phyloP scores from a whole-genome alignment of 148 eudicot genomes.

The Camellia sinensis region DNA sequence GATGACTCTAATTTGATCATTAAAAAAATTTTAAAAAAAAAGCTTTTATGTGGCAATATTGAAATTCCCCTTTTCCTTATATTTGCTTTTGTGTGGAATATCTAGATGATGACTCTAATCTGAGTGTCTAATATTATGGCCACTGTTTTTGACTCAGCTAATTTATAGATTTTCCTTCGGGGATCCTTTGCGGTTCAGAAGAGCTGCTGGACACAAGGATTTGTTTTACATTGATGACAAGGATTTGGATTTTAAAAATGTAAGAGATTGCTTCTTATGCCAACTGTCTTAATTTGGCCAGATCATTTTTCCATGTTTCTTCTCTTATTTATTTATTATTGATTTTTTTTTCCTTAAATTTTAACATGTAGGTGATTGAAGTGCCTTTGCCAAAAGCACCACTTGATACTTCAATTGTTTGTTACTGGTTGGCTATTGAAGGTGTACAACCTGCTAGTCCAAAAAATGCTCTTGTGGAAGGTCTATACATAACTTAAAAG shows the following conservation, averaged over 20 bases:
- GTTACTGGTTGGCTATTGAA: conserved; percentile 80
- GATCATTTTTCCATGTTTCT: not conserved
- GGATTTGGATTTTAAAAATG: conserved; percentile 74
- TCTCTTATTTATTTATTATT: not conserved
- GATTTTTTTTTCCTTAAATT: not conserved
- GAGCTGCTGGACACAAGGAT: conserved; percentile 70
- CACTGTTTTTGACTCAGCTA: conserved; percentile 45
- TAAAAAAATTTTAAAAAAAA: not conserved
- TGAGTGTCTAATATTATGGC: not conserved
- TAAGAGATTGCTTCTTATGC: conserved; percentile 25
- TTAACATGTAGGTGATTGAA: conserved; percentile 55
- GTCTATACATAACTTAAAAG: conserved; percentile 23
- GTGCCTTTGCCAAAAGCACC: conserved; percentile 81
- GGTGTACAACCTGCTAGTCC: conserved; percentile 83
- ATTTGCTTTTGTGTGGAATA: not conserved
- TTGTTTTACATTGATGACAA: conserved; percentile 68
- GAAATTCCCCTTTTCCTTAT: not conserved
- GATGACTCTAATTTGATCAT: not conserved
- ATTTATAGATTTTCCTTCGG: conserved; percentile 72
- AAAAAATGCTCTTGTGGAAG: conserved; percentile 73
- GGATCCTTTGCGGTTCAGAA: conserved; percentile 64
- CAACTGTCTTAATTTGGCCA: not conserved
- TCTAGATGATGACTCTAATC: no score
- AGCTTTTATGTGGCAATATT: not conserved
- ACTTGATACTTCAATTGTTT: conserved; percentile 62